Evolutionary conservation across 2,329 filamentous ascomycete genomes (phyloP), one percentile per base, ranked within the genome.

Genomic region (Microdochium paspali): DNA sequence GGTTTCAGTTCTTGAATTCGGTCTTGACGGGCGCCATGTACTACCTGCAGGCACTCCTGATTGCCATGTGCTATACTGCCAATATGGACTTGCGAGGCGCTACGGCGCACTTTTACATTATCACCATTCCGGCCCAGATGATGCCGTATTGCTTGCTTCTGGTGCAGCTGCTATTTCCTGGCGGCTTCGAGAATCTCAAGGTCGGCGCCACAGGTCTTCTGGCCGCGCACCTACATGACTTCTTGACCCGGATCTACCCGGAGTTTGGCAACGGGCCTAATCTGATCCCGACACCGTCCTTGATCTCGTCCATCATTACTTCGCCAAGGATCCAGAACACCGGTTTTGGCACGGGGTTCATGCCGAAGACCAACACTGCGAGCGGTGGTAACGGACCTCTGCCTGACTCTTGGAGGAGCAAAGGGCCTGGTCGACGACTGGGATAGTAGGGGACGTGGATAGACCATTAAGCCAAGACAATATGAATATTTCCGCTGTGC

Each of bases 201-300:
- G 58, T 82, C 3, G 82, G 94, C 59, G 65, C 80, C 4, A 87
- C 80, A 28, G 93, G 93, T n/a, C 73, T 98, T 10, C 54, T 95
- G 40, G 87, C 90, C 12, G 90, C 90, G 4, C 93, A 98, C 63
- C 60, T 93, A 20, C 95, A 89, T 66, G 87, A 97, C 62, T 98
- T 97, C 61, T 66, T 96, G 45, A 89, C 87, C 2, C 79, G 87
- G 44, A 76, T 96, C 39, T 97, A 90, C 74, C 93, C 93, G 4
- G 81, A 87, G 47, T 93, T 93, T 61, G 91, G 90, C 26, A 87
- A 87, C 48, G 93, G 93, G 1, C 74, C 72, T 46, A 95, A 90
- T 60, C 74, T 84, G 44, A 73, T 96, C 30, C 72, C 75, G 13
- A 93, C 90, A 0, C 93, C 93, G 2, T 63, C 65, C 5, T 82